Evolutionary conservation across 2,329 filamentous ascomycete species (phyloP).

Genomic region (Diaporthe eres): DNA sequence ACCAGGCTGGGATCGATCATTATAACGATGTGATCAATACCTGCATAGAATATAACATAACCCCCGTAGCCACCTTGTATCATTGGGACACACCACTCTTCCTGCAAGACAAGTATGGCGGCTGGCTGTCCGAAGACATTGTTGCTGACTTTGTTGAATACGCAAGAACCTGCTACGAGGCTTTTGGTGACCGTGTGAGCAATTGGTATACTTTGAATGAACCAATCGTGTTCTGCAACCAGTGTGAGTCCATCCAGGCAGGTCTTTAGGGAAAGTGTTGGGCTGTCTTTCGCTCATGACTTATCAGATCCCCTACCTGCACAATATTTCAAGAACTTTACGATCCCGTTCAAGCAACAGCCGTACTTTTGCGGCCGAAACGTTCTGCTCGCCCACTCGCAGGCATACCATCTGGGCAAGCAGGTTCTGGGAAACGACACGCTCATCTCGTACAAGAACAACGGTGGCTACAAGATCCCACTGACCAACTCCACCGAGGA

Average conservation of each 20-base stretch:
- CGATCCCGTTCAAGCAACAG: constrained; percentile 37
- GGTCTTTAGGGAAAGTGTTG: neutral
- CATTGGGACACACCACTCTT: constrained; percentile 39
- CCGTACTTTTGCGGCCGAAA: constrained; percentile 38
- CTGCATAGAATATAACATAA: constrained; percentile 36
- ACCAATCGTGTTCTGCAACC: constrained; percentile 34
- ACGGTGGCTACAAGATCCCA: constrained; percentile 39
- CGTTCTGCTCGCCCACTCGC: constrained; percentile 35
- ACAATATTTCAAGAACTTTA: constrained; percentile 40
- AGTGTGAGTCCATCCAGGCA: neutral
- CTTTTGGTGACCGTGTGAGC: constrained; percentile 37
- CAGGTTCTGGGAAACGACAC: constrained; percentile 33
- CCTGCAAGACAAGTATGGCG: constrained; percentile 36
- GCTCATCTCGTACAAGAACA: constrained; percentile 39
- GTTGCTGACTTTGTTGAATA: constrained; percentile 38
- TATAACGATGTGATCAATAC: constrained; percentile 40
- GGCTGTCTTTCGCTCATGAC: neutral
- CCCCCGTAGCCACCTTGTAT: constrained; percentile 34
- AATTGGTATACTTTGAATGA: constrained; percentile 39
- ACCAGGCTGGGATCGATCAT: constrained; percentile 38
- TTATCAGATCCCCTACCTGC: constrained; percentile 23
- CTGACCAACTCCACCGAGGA: constrained; percentile 32
- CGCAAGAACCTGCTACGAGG: constrained; percentile 33
- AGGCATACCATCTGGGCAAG: constrained; percentile 37
- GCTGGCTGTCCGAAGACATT: constrained; percentile 38